These are phyloP conservation scores for Amanita subjunquillea DNA, from an alignment of 768 basidiomycete genomes.

Conservation along the genomic window DNA sequence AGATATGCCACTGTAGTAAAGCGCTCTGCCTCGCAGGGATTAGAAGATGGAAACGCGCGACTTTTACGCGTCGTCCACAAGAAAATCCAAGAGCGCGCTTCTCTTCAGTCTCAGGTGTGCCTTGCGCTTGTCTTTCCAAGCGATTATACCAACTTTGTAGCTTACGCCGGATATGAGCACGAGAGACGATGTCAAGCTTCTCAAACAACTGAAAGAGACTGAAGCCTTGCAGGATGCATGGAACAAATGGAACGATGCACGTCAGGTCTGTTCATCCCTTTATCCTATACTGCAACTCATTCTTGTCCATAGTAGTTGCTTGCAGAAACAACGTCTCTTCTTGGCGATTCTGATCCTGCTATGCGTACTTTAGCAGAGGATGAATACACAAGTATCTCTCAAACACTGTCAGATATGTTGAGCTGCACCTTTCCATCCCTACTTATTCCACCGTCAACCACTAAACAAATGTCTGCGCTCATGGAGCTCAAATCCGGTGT, in stretches of 20 bases:
- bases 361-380: constrained; percentile 69
- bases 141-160: constrained; percentile 19
- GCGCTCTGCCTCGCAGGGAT: constrained; percentile 7
- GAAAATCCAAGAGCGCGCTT: constrained; percentile 39
- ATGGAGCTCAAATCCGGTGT: constrained; percentile 91
- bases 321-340: constrained; percentile 48
- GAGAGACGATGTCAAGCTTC: constrained; percentile 43
- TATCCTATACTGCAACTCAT: background rate
- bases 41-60: constrained; percentile 35
- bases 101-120: constrained; percentile 31
- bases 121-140: background rate
- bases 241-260: constrained; percentile 47
- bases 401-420: constrained; percentile 22
- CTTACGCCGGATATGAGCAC: constrained; percentile 43
- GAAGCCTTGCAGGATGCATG: constrained; percentile 62
- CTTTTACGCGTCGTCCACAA: constrained; percentile 45
- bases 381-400: constrained; percentile 43
- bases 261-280: constrained; percentile 34
- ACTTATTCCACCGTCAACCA: constrained; percentile 63
- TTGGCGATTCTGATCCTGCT: constrained; percentile 62
- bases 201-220: constrained; percentile 58
- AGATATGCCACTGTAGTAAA: background rate
- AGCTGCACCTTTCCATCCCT: constrained; percentile 52
- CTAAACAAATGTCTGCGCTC: constrained; percentile 60
- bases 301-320: constrained; percentile 42